phyloP scores from a whole-genome alignment of 2,329 filamentous ascomycete species.

The Verticillium nonalfalfae region DNA sequence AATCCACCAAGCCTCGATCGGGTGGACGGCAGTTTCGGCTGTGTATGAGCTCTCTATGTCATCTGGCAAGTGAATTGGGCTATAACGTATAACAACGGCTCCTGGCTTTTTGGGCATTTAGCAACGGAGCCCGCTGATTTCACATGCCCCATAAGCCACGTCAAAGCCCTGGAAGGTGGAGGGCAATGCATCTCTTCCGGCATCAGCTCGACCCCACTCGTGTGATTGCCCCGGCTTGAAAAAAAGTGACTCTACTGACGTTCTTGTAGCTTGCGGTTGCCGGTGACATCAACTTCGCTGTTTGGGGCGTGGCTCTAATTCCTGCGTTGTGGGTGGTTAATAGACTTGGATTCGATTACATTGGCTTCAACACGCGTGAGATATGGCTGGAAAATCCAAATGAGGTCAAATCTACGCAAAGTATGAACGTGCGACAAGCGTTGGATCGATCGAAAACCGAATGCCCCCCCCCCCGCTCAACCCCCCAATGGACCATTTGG shows the following conservation, averaged over 20 bases:
- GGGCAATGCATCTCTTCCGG: constrained; percentile 7
- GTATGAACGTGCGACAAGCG: neutral
- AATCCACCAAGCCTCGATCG: constrained; percentile 11
- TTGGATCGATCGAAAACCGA: neutral
- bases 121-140: constrained; percentile 6
- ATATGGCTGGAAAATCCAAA: neutral
- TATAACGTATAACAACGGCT: constrained; percentile 7
- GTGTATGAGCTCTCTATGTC: constrained; percentile 16
- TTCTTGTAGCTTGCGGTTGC: constrained; percentile 8
- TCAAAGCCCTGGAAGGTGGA: constrained; percentile 6
- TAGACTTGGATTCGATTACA: constrained; percentile 1
- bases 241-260: neutral
- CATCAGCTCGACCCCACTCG: constrained; percentile 9
- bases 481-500: too few relatives aligned
- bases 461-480: too few relatives aligned
- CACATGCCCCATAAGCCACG: constrained; percentile 3
- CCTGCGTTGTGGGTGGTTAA: constrained; percentile 10
- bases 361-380: neutral
- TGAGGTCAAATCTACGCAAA: neutral
- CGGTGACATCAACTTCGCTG: constrained; percentile 11
- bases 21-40: constrained; percentile 13
- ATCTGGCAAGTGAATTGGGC: constrained; percentile 11
- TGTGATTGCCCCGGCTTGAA: neutral
- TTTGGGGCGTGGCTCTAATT: constrained; percentile 9
- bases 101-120: constrained; percentile 5